Evolutionary conservation across 768 basidiomycete genomes (phyloP).

Genomic region (Terana coerulea): DNA sequence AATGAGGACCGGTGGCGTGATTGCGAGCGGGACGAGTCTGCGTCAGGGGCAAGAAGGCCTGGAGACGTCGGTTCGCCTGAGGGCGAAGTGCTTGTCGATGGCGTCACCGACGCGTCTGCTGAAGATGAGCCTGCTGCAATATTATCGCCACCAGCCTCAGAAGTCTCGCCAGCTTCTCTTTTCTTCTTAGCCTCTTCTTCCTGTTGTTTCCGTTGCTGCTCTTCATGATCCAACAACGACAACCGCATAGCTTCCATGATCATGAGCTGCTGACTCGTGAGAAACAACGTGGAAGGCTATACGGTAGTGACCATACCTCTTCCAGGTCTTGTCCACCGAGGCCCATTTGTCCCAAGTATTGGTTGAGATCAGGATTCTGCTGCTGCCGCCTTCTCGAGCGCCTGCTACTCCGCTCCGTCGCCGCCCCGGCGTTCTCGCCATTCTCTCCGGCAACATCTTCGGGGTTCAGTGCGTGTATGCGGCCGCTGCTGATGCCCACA

Average conservation of each 20-base stretch:
- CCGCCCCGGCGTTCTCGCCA: slow-evolving; percentile 36
- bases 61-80: not conserved
- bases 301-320: slow-evolving; percentile 54
- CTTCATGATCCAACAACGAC: slow-evolving; percentile 92
- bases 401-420: slow-evolving; percentile 37
- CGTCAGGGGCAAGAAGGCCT: not conserved
- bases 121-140: slow-evolving; percentile 30
- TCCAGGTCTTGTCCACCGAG: slow-evolving; percentile 87
- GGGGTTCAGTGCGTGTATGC: slow-evolving; percentile 64
- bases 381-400: slow-evolving; percentile 53
- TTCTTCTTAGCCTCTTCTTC: slow-evolving; percentile 62
- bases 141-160: slow-evolving; percentile 22
- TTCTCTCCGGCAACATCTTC: slow-evolving; percentile 50
- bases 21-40: not conserved
- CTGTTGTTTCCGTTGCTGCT: slow-evolving; percentile 76
- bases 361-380: slow-evolving; percentile 58
- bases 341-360: slow-evolving; percentile 57
- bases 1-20: not conserved
- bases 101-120: slow-evolving; percentile 11
- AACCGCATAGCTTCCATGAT: slow-evolving; percentile 98
- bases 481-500: slow-evolving; percentile 90
- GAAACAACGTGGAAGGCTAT: not conserved
- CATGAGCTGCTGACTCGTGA: slow-evolving; percentile 69
- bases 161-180: slow-evolving; percentile 24
- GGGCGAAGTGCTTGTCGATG: not conserved